Percentiles rank a stretch among this genome's conserved stretches.
phyloP scores from a whole-genome alignment of 2,329 filamentous ascomycete species.

The Diaporthe aspalathi region DNA sequence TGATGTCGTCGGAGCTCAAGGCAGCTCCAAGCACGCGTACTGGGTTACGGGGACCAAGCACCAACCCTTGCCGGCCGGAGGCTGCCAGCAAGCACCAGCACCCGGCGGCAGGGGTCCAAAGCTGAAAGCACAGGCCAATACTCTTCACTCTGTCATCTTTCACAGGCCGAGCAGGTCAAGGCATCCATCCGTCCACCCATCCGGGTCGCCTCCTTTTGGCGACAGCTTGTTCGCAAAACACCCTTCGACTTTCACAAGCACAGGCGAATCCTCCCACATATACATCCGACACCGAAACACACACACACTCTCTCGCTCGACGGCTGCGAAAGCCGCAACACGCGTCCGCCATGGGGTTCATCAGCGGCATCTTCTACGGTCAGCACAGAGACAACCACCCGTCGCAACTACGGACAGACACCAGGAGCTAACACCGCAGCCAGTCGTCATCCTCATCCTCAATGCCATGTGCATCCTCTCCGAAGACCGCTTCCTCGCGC shows the following conservation, averaged over 20 bases:
- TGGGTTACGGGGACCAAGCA: conserved; percentile 2
- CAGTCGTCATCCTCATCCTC: conserved; percentile 86
- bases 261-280: neutral
- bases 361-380: conserved; percentile 81
- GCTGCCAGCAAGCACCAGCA: neutral
- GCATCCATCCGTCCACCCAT: neutral
- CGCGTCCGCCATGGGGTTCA: conserved; percentile 72
- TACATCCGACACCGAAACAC: neutral
- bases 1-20: conserved; percentile 39
- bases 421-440: conserved; percentile 8
- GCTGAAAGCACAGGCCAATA: conserved; percentile 24
- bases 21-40: conserved; percentile 40
- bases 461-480: conserved; percentile 95
- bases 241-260: conserved; percentile 1
- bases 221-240: conserved; percentile 28
- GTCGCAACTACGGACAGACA: conserved; percentile 4
- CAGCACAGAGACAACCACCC: conserved; percentile 40
- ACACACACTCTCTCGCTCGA: neutral
- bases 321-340: conserved; percentile 34
- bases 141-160: conserved; percentile 24
- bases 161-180: neutral
- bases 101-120: conserved; percentile 23
- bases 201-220: conserved; percentile 19
- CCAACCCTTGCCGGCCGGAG: conserved; percentile 36
- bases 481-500: conserved; percentile 91